A percentile compares a stretch with the other conserved stretches of the same genome.
Conservation (phyloP, 2,329 filamentous ascomycete species). For the Botryotinia globosa region DNA sequence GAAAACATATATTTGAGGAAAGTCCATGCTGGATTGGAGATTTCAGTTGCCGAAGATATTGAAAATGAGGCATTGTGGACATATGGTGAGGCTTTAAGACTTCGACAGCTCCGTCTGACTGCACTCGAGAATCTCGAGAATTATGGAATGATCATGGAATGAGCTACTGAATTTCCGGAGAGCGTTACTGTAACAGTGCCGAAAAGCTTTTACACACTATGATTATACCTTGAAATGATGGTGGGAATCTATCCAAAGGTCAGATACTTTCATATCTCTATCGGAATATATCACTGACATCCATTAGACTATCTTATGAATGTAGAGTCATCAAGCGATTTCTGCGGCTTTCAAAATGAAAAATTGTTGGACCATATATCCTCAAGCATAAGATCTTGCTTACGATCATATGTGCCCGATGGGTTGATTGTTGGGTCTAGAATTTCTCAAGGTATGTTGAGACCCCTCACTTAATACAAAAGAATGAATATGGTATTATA, state of each 20-base stretch:
- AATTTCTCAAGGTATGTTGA: background rate
- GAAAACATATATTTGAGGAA: background rate
- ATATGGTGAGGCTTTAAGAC: background rate
- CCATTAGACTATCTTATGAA: background rate
- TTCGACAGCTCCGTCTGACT: background rate
- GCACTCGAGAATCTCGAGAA: background rate
- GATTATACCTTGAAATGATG: background rate
- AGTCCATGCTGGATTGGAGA: background rate
- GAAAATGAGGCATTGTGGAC: background rate
- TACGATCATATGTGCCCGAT: background rate
- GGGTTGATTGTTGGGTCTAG: background rate
- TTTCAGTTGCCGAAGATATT: background rate
- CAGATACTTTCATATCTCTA: background rate
- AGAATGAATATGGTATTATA: background rate
- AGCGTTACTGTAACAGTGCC: background rate
- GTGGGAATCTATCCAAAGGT: background rate
- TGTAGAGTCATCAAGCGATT: too few species aligned
- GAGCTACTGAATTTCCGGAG: background rate
- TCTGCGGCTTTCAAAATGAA: background rate
- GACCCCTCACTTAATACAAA: background rate
- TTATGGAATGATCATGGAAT: background rate
- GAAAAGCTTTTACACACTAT: background rate
- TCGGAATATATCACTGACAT: background rate
- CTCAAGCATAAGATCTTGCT: background rate
- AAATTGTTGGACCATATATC: background rate